Conservation (phyloP, 257 asterid genomes). For the Fraxinus pennsylvanica region DNA sequence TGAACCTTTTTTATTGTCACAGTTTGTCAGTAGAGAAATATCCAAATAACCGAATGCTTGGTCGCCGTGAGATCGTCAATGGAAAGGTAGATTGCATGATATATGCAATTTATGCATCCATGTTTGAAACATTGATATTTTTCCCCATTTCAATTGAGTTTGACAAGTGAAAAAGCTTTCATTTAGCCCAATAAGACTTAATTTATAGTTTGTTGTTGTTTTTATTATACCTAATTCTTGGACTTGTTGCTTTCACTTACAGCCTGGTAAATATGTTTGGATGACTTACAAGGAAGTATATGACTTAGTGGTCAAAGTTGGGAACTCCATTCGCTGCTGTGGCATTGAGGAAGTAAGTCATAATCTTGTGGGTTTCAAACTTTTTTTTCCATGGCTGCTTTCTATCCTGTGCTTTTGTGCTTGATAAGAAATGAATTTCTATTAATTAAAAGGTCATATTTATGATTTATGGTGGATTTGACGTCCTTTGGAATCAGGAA, state of each 20-base stretch:
- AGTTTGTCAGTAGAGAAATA: conserved; percentile 81
- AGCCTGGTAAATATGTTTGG: conserved; percentile 87
- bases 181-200: not conserved
- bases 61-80: conserved; percentile 65
- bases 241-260: conserved; percentile 32
- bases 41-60: conserved; percentile 90
- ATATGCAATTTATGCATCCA: conserved; percentile 24
- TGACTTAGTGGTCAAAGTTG: conserved; percentile 71
- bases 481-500: not conserved
- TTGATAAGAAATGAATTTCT: not conserved
- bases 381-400: not conserved
- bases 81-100: conserved; percentile 65
- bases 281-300: conserved; percentile 82
- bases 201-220: conserved; percentile 5
- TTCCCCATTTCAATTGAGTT: conserved; percentile 1
- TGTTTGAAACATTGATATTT: conserved; percentile 12
- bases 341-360: conserved; percentile 75
- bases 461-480: not conserved
- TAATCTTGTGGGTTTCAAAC: not conserved
- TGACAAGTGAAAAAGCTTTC: not conserved
- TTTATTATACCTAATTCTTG: conserved; percentile 23
- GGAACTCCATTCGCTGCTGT: conserved; percentile 76
- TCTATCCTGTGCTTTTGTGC: not conserved
- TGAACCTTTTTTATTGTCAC: conserved; percentile 28
- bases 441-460: not conserved